These are phyloP conservation scores for Hygrophorus russula DNA, from an alignment of 768 basidiomycete genomes.

Conservation along the genomic window DNA sequence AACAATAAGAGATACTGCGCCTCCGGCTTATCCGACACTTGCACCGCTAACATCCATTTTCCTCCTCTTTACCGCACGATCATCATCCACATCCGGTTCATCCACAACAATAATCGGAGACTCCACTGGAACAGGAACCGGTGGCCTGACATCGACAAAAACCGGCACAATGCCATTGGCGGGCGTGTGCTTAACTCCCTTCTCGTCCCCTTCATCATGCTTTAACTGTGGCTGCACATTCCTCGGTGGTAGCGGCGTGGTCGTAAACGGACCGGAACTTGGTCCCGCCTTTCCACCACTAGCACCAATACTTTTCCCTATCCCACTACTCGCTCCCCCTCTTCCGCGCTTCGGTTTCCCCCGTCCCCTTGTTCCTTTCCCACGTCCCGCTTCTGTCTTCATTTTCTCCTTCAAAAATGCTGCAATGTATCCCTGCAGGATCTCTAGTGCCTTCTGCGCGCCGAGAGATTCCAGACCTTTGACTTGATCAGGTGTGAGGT, in stretches of 20 bases:
- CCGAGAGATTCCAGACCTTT: slow-evolving; percentile 71
- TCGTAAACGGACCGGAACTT: slow-evolving; percentile 29
- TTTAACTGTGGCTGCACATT: slow-evolving; percentile 1
- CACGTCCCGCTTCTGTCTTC: slow-evolving; percentile 18
- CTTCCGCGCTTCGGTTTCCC: slow-evolving; percentile 5
- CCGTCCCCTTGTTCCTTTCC: slow-evolving; percentile 30
- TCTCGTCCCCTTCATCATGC: neutral
- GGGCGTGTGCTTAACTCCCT: neutral
- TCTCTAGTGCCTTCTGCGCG: slow-evolving; percentile 69
- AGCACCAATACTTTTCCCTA: slow-evolving; percentile 16
- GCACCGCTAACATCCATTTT: neutral
- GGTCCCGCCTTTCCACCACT: slow-evolving; percentile 11
- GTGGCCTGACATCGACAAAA: slow-evolving; percentile 11
- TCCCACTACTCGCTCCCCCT: slow-evolving; percentile 22
- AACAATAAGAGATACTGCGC: neutral
- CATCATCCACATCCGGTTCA: slow-evolving; percentile 31
- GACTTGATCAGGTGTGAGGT: slow-evolving; percentile 62
- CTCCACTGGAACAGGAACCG: slow-evolving; percentile 24
- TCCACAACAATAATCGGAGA: slow-evolving; percentile 53
- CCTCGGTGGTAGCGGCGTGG: slow-evolving; percentile 21
- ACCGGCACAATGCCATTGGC: slow-evolving; percentile 1
- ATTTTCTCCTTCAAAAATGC: slow-evolving; percentile 67
- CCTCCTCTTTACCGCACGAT: neutral
- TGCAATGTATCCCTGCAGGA: slow-evolving; percentile 78
- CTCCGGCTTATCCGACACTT: neutral